Base-by-base conservation (phyloP, 176 grass and related monocot species). In the Avena eriantha region DNA sequence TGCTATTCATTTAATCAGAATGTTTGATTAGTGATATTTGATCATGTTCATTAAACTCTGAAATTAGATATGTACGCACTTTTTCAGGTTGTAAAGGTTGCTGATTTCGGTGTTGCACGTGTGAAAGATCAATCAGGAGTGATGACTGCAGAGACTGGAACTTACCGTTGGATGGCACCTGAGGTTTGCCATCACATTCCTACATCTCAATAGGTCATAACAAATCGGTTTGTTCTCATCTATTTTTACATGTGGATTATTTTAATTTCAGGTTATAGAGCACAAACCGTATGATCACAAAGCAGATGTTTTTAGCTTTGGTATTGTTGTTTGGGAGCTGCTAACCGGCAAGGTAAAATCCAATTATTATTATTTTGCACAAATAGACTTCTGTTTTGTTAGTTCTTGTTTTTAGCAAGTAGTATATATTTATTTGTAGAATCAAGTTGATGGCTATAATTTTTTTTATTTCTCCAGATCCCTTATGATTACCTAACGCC, bases 71-170 rank as follows among this genome's bases (percentile, higher is more conserved):
- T 5, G 7, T 34, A 24, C 8, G 24, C 46, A 43, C 4, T 78
- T 29, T 29, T 77, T 23, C 76, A 97, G 95, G 88, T 95, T 79
- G 90, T 98, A 45, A 98, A 98, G 85, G 91, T 98, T 80, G 90
- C 91, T 63, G 96, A 98, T 92, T 98, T 98, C 65, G 96, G 96
- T 87, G 96, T 98, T 79, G 91, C 96, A 35, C 93, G 96, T 75
- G 93, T 98, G 68, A 90, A 95, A 93, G 85, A 88, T 80, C 82
- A 93, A 63, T 92, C 93, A 16, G 96, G 93, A 86, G 86, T 95
- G 69, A 98, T 98, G 96, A 98, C 96, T 82, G 93, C 93, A 51
- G 96, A 98, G 89, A 98, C 96, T 17, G 96, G 96, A 81, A 98
- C 96, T 48, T 98, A 98, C 67, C 93, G 96, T 77, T 98, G 93